Evolutionary conservation across 1,139 yeast genomes (phyloP).

Genomic region (Debaryomyces sp.): DNA sequence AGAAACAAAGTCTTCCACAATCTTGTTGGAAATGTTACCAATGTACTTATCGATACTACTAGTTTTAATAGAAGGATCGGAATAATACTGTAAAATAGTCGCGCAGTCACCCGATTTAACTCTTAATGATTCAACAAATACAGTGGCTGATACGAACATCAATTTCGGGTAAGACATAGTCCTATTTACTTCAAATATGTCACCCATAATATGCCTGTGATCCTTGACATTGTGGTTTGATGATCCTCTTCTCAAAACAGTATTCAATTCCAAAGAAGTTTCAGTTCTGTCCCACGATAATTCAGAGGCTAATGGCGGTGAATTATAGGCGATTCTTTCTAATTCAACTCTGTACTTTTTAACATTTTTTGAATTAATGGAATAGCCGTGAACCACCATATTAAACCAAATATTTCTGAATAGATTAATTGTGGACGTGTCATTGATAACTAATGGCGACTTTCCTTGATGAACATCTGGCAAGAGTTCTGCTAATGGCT

Average conservation of each 20-base stretch:
- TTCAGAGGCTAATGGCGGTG: constrained; percentile 94
- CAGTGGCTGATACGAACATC: constrained; percentile 85
- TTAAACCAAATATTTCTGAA: constrained; percentile 95
- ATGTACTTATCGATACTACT: constrained; percentile 76
- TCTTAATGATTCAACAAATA: constrained; percentile 76
- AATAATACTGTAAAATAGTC: constrained; percentile 70
- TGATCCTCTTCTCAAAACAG: constrained; percentile 87
- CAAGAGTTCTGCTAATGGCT: constrained; percentile 74
- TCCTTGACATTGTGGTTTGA: constrained; percentile 79
- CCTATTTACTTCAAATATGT: constrained; percentile 52
- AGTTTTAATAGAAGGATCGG: constrained; percentile 79
- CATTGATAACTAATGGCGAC: constrained; percentile 38
- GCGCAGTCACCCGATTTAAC: constrained; percentile 83
- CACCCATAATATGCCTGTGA: constrained; percentile 64
- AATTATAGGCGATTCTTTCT: constrained; percentile 74
- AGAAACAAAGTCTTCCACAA: constrained; percentile 59
- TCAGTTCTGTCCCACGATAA: constrained; percentile 84
- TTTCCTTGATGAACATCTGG: constrained; percentile 56
- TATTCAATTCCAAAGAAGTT: constrained; percentile 87
- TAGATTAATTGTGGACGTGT: constrained; percentile 52
- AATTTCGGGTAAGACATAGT: constrained; percentile 75
- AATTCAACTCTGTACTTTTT: constrained; percentile 50
- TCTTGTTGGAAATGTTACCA: constrained; percentile 63
- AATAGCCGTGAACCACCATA: constrained; percentile 88
- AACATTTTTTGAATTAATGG: constrained; percentile 59